Conservation (phyloP, 1,139 yeast genomes). For the Nakaseomyces uthaithaninus region DNA sequence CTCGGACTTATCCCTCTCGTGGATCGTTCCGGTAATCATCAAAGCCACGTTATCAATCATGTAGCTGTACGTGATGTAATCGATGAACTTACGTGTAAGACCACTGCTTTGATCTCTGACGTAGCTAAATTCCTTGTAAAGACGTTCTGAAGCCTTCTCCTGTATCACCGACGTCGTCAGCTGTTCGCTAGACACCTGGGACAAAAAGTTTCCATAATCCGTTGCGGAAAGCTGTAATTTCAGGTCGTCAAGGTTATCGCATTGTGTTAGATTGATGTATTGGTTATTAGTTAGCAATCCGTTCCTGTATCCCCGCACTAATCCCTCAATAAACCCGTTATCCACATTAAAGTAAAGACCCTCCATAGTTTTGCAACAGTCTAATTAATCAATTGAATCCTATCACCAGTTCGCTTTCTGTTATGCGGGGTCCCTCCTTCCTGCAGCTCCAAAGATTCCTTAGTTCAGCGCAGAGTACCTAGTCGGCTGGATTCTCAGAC, state of each 20-base stretch:
- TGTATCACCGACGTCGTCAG: conserved; percentile 73
- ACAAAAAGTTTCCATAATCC: conserved; percentile 85
- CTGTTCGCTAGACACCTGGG: conserved; percentile 73
- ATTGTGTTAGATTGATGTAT: conserved; percentile 87
- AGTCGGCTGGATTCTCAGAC: too few relatives aligned
- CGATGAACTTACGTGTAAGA: conserved; percentile 72
- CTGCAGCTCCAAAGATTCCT: too few relatives aligned
- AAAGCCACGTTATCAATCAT: conserved; percentile 97
- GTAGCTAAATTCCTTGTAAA: conserved; percentile 79
- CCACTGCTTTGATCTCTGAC: conserved; percentile 78
- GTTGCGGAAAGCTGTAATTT: conserved; percentile 91
- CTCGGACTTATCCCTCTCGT: conserved; percentile 84
- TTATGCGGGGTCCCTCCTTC: too few relatives aligned
- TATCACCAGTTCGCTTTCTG: too few relatives aligned
- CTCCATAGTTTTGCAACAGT: conserved; percentile 46
- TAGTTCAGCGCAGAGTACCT: too few relatives aligned
- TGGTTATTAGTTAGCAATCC: conserved; percentile 72
- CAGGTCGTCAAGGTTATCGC: conserved; percentile 89
- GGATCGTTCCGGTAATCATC: conserved; percentile 94
- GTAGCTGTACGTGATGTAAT: conserved; percentile 87
- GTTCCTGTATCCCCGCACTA: conserved; percentile 87
- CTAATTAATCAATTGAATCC: too few relatives aligned
- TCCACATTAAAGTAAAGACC: conserved; percentile 82
- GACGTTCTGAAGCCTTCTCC: conserved; percentile 63
- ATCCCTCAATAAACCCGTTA: conserved; percentile 84